Evolutionary conservation across 164 flowering plant genomes (phyloP), one percentile per base, ranked within the genome.

Genomic region (Piper betle): DNA sequence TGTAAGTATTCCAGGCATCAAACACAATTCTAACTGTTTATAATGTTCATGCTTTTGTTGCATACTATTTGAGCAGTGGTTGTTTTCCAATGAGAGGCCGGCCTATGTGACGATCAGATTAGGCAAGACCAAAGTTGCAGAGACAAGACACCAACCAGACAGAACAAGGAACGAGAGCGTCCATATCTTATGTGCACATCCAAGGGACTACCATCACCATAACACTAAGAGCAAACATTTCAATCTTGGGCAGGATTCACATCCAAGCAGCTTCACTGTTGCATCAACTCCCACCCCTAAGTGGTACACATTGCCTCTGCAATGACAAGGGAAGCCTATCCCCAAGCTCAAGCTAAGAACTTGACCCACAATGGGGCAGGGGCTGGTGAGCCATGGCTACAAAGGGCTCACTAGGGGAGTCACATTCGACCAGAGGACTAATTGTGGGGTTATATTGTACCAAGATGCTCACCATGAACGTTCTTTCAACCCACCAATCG

Each of bases 101-200:
- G 65, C 83, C 18, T 87, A 78, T 58, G 92, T 86, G 64, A 84
- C 88, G 2, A 84, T 93, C 73, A 82, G 80, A 72, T 68, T 93
- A 58, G 77, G 81, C 62, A 57, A 75, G 52, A 71, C 81, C 62
- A 86, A 69, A 65, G 85, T 87, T 33, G 98, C 97, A 54, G 68
- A 76, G 69, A 87, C 97, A 39, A 84, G 68, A 40, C 82, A 73
- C 7, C 82, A 81, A 64, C 52, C 50, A 0, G 86, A 77, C 55
- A 78, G 88, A 0, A 72, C 75, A 10, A 87, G 99, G 97, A 90
- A 93, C 77, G 91, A 87, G 68, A 84, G 87, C 56, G 86, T 90
- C 60, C 83, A 77, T 41, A 79, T 93, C 33, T 79, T 81, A 15
- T 89, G 96, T 65, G 97, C 98, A n/a, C 88, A 93, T 72, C 76